phyloP scores from a whole-genome alignment of 371 early-diverging fungal species.

The Syncephalastrum contaminatum region DNA sequence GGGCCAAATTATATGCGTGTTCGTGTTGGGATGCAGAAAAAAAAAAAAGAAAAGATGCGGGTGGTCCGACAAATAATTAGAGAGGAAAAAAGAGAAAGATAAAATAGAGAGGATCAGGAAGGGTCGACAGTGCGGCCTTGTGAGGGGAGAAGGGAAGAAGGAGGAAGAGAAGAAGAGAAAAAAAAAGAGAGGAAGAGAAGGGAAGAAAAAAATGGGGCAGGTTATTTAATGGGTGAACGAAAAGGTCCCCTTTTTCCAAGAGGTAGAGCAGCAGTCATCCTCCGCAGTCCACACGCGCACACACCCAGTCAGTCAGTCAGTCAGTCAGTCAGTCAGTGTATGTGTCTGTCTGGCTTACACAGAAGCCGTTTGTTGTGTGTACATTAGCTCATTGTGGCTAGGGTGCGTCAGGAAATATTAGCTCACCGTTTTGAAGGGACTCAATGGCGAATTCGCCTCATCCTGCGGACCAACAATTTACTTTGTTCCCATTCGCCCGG shows the following conservation, averaged over 20 bases:
- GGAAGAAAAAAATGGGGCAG: neutral
- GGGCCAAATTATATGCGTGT: constrained; percentile 2
- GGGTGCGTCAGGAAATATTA: no score
- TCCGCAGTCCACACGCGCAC: no score
- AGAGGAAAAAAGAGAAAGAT: neutral
- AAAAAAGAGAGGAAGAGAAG: constrained; percentile 1
- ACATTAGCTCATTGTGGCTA: no score
- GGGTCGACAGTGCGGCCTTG: neutral
- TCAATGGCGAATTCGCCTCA: no score
- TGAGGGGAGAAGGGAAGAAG: constrained; percentile 2
- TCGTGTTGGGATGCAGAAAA: constrained; percentile 1
- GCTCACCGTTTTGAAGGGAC: no score
- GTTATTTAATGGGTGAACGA: neutral
- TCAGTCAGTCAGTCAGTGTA: no score
- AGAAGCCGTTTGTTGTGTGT: no score
- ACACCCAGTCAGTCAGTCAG: no score
- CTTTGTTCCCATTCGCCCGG: no score
- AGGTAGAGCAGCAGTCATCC: neutral
- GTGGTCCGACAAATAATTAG: neutral
- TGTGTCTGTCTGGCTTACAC: no score
- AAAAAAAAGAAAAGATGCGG: neutral
- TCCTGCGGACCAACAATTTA: no score
- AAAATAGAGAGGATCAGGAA: neutral
- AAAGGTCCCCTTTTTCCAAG: neutral
- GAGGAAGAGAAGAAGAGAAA: neutral